Evolutionary conservation across 2,329 filamentous ascomycete species (phyloP), one percentile per base, ranked within the genome.

Genomic region (Hysterium pulicare): DNA sequence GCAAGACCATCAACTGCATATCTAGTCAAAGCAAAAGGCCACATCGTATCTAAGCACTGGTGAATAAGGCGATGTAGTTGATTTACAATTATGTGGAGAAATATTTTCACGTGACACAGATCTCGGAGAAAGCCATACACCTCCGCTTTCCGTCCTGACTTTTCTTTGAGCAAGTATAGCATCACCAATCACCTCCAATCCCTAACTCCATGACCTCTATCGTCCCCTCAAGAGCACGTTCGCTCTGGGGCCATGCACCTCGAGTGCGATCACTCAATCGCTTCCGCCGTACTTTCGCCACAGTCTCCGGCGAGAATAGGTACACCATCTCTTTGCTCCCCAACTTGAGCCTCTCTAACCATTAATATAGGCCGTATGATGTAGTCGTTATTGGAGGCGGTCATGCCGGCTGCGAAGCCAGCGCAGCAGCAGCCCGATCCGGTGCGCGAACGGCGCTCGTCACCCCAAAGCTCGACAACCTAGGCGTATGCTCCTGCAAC

Each of bases 401-500:
- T 21, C 93, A 98, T 74, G 93, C 93, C 43, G 93, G 93, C 37
- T 87, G 90, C 40, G 93, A 98, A 74, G 93, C 93, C 45, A 91
- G 87, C 51, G 85, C 93, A 9, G 93, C 91, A 2, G 88, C 93
- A 11, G 93, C 93, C 33, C 82, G 93, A 58, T 81, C 87, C 13
- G 93, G 93, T 40, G 93, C 91, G 38, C 83, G 84, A 57, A 97
- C 93, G 32, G 91, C 86, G 2, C 79, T 98, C 52, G 77, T 98
- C 37, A 98, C 93, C 1, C 93, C 91, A 2, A 89, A 86, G 46
- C 68, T 88, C 44, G 84, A 90, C 45, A 95, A 96, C 56, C 82
- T 97, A 16, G 91, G 91, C 42, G 88, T 93, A 22, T 97, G 91
- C 71, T 96, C 90, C 26, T 97, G 91, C 71, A 97, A 97, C 64